Evolutionary conservation across 352 stramenopile genomes (phyloP).

Genomic region (Pythium sp.): DNA sequence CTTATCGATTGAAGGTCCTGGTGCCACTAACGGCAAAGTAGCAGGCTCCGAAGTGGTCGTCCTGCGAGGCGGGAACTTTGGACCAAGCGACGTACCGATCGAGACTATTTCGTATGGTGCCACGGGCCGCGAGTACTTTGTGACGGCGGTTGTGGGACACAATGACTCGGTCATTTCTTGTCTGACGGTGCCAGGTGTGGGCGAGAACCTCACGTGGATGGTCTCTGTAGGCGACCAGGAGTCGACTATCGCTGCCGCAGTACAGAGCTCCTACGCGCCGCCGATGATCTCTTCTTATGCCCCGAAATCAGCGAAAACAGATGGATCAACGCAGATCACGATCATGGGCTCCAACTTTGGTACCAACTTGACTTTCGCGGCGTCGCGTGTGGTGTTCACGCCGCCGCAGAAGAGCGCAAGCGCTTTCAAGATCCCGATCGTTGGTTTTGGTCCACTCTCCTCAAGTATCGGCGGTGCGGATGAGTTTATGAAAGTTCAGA

Average conservation of each 20-base stretch:
- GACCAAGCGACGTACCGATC: conserved; percentile 33
- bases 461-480: conserved; percentile 9
- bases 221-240: conserved; percentile 55
- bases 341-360: conserved; percentile 58
- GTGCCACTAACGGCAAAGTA: conserved; percentile 27
- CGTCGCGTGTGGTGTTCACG: conserved; percentile 43
- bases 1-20: conserved; percentile 30
- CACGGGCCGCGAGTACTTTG: conserved; percentile 49
- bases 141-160: conserved; percentile 37
- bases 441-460: conserved; percentile 35
- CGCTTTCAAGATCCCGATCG: conserved; percentile 34
- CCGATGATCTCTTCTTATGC: conserved; percentile 28
- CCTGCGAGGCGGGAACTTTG: conserved; percentile 59
- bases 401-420: conserved; percentile 30
- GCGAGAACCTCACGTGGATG: conserved; percentile 48
- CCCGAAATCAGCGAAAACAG: conserved; percentile 30
- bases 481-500: conserved; percentile 41
- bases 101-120: conserved; percentile 59
- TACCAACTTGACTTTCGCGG: conserved; percentile 32
- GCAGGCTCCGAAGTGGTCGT: conserved; percentile 40
- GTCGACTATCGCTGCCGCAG: conserved; percentile 28
- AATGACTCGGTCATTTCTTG: conserved; percentile 61
- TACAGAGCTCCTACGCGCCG: conserved; percentile 46
- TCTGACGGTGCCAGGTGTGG: conserved; percentile 42
- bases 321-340: conserved; percentile 44